Evolutionary conservation across 2,329 filamentous ascomycete genomes (phyloP).

Genomic region (Fusarium sp.): DNA sequence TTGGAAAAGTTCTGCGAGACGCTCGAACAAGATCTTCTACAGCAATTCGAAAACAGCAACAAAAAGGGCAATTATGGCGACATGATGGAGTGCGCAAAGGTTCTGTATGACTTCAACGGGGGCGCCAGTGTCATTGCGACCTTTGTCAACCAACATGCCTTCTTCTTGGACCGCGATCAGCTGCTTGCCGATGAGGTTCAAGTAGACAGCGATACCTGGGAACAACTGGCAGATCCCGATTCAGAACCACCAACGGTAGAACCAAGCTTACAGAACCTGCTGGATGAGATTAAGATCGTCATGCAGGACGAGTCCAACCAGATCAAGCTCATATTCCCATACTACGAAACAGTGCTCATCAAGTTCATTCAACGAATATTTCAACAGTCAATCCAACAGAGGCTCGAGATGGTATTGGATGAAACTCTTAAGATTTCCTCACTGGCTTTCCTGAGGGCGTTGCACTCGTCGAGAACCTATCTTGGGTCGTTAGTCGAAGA

Average conservation of each 20-base stretch:
- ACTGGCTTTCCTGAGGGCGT: constrained; percentile 87
- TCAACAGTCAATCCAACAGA: constrained; percentile 97
- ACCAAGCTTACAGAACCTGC: constrained; percentile 87
- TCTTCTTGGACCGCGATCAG: constrained; percentile 97
- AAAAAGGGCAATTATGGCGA: constrained; percentile 94
- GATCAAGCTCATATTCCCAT: constrained; percentile 96
- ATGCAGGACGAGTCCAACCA: constrained; percentile 98
- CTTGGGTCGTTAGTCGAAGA: constrained; percentile 91
- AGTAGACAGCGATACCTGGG: constrained; percentile 83
- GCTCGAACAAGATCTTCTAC: constrained; percentile 92
- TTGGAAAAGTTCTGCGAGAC: constrained; percentile 98
- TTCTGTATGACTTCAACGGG: constrained; percentile 94
- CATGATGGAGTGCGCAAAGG: constrained; percentile 96
- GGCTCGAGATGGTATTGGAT: constrained; percentile 93
- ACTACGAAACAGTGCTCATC: constrained; percentile 91
- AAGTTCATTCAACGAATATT: constrained; percentile 97
- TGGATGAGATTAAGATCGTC: constrained; percentile 94
- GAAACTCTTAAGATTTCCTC: constrained; percentile 94
- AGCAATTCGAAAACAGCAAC: constrained; percentile 98
- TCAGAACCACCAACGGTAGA: constrained; percentile 92
- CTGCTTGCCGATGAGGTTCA: constrained; percentile 88
- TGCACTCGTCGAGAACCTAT: constrained; percentile 92
- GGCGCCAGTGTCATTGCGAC: constrained; percentile 94
- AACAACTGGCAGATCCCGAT: constrained; percentile 93
- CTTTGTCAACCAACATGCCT: constrained; percentile 99